A percentile compares a stretch with the other conserved stretches of the same genome.
phyloP scores from a whole-genome alignment of 2,329 filamentous ascomycete genomes.

The Thermothelomyces thermophilus region DNA sequence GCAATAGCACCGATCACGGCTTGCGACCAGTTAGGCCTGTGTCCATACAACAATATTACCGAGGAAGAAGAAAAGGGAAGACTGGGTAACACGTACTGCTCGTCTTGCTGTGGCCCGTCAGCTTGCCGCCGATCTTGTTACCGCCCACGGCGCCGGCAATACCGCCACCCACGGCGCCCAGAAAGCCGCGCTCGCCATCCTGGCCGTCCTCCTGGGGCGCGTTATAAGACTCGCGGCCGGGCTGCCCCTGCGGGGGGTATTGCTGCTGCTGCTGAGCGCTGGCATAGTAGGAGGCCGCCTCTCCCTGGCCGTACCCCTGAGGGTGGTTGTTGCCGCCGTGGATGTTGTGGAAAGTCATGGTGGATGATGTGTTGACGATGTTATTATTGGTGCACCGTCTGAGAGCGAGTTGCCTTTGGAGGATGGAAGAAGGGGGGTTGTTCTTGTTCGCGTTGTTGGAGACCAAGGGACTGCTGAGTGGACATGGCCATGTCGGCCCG shows the following conservation, averaged over 20 bases:
- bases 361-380: neutral
- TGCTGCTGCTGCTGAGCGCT: constrained; percentile 8
- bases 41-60: too few species aligned
- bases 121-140: constrained; percentile 33
- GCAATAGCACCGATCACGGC: constrained; percentile 35
- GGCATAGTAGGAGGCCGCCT: constrained; percentile 15
- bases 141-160: constrained; percentile 37
- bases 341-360: constrained; percentile 11
- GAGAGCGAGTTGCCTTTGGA: too few species aligned
- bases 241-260: neutral
- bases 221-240: neutral
- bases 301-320: constrained; percentile 13
- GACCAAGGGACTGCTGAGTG: too few species aligned
- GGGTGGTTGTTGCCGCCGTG: too few species aligned
- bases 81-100: constrained; percentile 20
- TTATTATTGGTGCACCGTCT: neutral
- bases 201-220: constrained; percentile 18
- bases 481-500: neutral
- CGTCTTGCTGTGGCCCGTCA: constrained; percentile 27
- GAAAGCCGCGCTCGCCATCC: constrained; percentile 37
- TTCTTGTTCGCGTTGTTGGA: too few species aligned
- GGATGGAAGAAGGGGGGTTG: too few species aligned
- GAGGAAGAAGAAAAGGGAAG: neutral
- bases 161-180: constrained; percentile 36
- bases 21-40: neutral